Evolutionary conservation across 768 basidiomycete species (phyloP), one percentile per base, ranked within the genome.

Genomic region (Polyporus arcularius): DNA sequence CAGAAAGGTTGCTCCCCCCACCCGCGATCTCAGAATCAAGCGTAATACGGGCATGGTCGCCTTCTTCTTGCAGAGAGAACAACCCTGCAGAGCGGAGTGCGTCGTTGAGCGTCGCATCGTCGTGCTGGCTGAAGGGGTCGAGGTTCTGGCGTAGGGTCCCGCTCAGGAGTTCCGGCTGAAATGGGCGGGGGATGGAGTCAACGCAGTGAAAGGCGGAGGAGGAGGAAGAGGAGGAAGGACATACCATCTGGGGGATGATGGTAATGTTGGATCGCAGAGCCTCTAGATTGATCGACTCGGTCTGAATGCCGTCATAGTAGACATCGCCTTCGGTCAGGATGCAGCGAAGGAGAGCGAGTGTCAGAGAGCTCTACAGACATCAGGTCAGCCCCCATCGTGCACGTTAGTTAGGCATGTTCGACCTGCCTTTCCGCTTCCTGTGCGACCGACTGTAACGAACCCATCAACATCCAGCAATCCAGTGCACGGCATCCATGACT

Each of bases 71-170:
- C 6, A 79, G 65, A 3, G 75, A 68, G 62, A 75, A 79, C 4
- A 82, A 70, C 3, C 84, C 83, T 0, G 83, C 77, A 0, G 81
- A 73, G 16, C 78, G 75, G 18, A 85, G 69, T 0, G 82, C 82
- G 38, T 76, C 76, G 55, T 84, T 81, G 15, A 85, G 74, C 4
- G 70, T 73, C 0, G 79, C 74, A 58, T 88, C 86, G 46, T 85
- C 82, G 60, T 83, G 75, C 58, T 83, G 75, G 7, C 68, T 74
- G 64, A 85, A 87, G 0, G 85, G 86, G 66, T 87, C 86, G n/a
- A 87, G 71, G 65, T 86, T 87, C 55, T 75, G 75, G 32, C 86
- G 79, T 21, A 87, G 72, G 3, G 80, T 81, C 4, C 86, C 86
- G 40, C 80, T 81, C 32, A 86, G 70, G 0, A 87, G 71, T 52